A percentile compares a stretch with the other conserved stretches of the same genome.
Conservation (phyloP, 208 protist genomes). For the Leishmania turanica region DNA sequence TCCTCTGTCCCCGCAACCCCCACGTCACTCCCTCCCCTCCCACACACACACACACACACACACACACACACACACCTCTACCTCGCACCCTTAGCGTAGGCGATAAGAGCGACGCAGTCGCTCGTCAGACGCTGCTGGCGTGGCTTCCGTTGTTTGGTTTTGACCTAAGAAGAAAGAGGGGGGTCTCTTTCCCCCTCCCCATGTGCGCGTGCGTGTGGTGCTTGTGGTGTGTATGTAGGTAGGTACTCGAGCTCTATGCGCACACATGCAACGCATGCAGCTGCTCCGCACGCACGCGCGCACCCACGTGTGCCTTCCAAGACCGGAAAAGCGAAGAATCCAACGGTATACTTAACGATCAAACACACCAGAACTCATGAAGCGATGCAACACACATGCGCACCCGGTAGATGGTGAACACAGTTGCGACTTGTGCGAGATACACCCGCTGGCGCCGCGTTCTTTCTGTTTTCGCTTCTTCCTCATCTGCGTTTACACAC, state of each 20-base stretch:
- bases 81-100: not conserved
- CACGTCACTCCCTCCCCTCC: not conserved
- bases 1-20: not conserved
- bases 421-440: not conserved
- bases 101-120: not conserved
- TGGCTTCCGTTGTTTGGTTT: not conserved
- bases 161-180: not conserved
- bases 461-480: not conserved
- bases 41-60: not conserved
- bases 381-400: not conserved
- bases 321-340: too few species aligned
- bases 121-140: not conserved
- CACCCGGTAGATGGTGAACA: not conserved
- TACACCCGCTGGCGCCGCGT: not conserved
- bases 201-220: too few species aligned
- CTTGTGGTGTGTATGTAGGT: not conserved
- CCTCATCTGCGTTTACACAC: not conserved
- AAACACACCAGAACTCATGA: too few species aligned
- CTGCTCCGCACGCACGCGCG: too few species aligned
- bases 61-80: not conserved
- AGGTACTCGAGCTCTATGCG: too few species aligned
- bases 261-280: too few species aligned
- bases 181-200: not conserved
- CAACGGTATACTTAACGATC: too few species aligned
- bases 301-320: too few species aligned